Evolutionary conservation across 1,284 basidiomycete genomes (phyloP).

Genomic region (Rhodotorula glutinis): DNA sequence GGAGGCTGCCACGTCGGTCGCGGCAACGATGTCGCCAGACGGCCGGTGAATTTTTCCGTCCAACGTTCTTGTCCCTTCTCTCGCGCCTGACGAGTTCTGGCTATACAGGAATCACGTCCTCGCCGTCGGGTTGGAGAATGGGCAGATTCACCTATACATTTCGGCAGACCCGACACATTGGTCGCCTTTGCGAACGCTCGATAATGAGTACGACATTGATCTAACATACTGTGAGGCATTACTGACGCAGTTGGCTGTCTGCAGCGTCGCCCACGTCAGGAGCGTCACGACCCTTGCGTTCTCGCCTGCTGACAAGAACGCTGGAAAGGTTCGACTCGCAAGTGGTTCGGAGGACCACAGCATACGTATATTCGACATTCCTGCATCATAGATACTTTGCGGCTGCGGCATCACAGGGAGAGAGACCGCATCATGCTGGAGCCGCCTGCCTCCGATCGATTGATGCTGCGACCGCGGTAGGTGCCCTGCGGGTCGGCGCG

Average conservation of each 20-base stretch:
- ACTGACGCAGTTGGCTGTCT: background rate
- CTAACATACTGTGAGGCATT: conserved; percentile 18
- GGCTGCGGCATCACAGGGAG: conserved; percentile 5
- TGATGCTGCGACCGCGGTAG: conserved; percentile 1
- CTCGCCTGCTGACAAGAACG: conserved; percentile 1
- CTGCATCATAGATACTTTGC: background rate
- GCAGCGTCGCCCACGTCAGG: conserved; percentile 47
- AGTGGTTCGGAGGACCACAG: conserved; percentile 51
- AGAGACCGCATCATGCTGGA: conserved; percentile 26
- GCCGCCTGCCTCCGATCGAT: conserved; percentile 5
- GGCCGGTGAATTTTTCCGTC: background rate
- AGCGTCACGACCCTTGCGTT: conserved; percentile 47
- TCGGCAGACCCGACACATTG: conserved; percentile 30
- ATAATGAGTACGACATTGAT: background rate
- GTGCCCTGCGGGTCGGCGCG: conserved; percentile 1
- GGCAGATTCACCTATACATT: conserved; percentile 46
- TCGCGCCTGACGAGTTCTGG: background rate
- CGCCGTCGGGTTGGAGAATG: conserved; percentile 51
- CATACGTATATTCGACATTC: conserved; percentile 46
- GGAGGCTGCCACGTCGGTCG: conserved; percentile 50
- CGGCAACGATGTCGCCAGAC: background rate
- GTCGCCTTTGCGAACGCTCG: background rate
- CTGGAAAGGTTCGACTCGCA: conserved; percentile 44
- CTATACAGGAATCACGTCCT: conserved; percentile 39
- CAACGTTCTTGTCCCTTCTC: no score